phyloP scores from a whole-genome alignment of 441 rosid genomes.

The Aleurites moluccanus region DNA sequence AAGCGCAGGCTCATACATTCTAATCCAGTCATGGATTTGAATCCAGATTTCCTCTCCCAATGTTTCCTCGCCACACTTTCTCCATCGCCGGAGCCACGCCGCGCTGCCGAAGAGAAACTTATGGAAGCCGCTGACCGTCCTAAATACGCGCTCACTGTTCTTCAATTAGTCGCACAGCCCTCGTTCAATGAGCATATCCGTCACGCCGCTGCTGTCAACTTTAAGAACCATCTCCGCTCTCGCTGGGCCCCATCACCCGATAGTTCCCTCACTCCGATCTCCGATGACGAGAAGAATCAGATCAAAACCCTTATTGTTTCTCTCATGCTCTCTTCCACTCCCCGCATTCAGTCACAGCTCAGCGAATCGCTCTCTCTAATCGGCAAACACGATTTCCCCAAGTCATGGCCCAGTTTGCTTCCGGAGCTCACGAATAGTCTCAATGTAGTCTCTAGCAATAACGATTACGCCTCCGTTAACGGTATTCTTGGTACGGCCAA shows the following conservation, averaged over 20 bases:
- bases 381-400: constrained; percentile 89
- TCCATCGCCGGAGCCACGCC: constrained; percentile 71
- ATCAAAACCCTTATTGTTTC: constrained; percentile 78
- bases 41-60: constrained; percentile 64
- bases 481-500: constrained; percentile 92
- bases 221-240: constrained; percentile 86
- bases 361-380: constrained; percentile 87
- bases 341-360: constrained; percentile 88
- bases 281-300: constrained; percentile 69
- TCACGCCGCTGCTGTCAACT: constrained; percentile 92
- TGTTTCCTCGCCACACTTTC: constrained; percentile 85
- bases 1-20: neutral
- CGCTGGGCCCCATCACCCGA: constrained; percentile 69
- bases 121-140: constrained; percentile 60
- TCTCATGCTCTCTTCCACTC: constrained; percentile 76
- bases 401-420: constrained; percentile 74
- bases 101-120: constrained; percentile 72
- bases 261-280: constrained; percentile 45
- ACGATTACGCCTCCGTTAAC: constrained; percentile 66
- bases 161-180: constrained; percentile 72
- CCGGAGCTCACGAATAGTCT: constrained; percentile 77
- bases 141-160: constrained; percentile 74
- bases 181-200: constrained; percentile 78
- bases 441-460: constrained; percentile 38
- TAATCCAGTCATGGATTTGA: constrained; percentile 55